Percentiles rank a stretch among this genome's conserved stretches.
phyloP scores from a whole-genome alignment of 2,329 filamentous ascomycete species.

The Corynespora cassiicola region DNA sequence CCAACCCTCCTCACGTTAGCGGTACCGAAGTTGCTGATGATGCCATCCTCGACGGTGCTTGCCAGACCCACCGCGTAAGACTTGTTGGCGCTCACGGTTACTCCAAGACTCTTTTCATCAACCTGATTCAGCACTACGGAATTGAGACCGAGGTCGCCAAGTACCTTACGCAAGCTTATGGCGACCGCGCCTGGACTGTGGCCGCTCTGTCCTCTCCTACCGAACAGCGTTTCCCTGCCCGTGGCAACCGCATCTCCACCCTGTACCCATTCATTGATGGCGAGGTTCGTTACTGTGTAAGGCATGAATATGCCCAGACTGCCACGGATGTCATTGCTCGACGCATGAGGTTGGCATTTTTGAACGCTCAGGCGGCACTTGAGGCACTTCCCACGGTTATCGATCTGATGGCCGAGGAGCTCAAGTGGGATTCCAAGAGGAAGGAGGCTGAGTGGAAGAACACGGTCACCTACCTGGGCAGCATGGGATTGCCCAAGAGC shows the following conservation, averaged over 20 bases:
- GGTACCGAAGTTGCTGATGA: slow-evolving; percentile 77
- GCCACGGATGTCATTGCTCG: slow-evolving; percentile 87
- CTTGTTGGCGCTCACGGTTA: slow-evolving; percentile 85
- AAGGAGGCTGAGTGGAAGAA: slow-evolving; percentile 85
- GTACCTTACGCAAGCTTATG: slow-evolving; percentile 86
- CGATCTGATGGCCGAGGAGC: slow-evolving; percentile 85
- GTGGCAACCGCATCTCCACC: slow-evolving; percentile 78
- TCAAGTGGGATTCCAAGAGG: slow-evolving; percentile 76
- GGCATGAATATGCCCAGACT: slow-evolving; percentile 90
- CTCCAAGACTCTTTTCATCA: slow-evolving; percentile 92
- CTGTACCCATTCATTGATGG: slow-evolving; percentile 93
- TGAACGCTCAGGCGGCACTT: slow-evolving; percentile 89
- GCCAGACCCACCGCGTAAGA: slow-evolving; percentile 83
- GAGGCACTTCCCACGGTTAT: slow-evolving; percentile 86
- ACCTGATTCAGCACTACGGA: slow-evolving; percentile 91
- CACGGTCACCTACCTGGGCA: slow-evolving; percentile 63
- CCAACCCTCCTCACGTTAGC: slow-evolving; percentile 70
- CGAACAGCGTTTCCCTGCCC: slow-evolving; percentile 79
- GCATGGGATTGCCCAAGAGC: slow-evolving; percentile 67
- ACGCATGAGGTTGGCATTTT: slow-evolving; percentile 82
- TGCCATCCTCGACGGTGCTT: slow-evolving; percentile 73
- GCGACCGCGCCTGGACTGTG: slow-evolving; percentile 91
- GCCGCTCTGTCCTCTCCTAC: slow-evolving; percentile 81
- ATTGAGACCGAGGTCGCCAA: slow-evolving; percentile 91
- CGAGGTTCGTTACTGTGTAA: slow-evolving; percentile 85